Evolutionary conservation across 164 flowering plant genomes (phyloP).

Genomic region (Akebia trifoliata): DNA sequence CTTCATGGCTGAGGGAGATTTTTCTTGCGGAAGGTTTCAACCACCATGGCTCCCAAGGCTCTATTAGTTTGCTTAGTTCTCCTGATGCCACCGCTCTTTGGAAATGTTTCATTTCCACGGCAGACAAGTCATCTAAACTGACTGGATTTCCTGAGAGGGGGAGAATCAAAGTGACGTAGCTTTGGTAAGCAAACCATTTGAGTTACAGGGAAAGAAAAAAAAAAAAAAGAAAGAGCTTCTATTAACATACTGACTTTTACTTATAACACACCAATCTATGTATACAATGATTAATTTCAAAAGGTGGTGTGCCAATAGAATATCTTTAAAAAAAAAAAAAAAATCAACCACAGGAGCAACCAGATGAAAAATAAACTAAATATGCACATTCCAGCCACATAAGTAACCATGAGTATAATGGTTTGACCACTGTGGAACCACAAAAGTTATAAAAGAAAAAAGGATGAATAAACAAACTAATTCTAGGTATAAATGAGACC

Average conservation of each 20-base stretch:
- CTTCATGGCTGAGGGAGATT: slow-evolving; percentile 54
- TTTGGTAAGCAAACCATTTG: background rate
- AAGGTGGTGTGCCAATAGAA: no score
- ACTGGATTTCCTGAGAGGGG: slow-evolving; percentile 46
- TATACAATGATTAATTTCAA: no score
- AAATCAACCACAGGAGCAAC: background rate
- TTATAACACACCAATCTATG: no score
- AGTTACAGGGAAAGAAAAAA: background rate
- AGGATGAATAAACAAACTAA: background rate
- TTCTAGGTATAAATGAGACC: background rate
- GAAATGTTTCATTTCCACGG: slow-evolving; percentile 60
- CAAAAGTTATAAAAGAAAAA: background rate
- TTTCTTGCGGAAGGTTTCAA: slow-evolving; percentile 58
- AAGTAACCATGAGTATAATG: background rate
- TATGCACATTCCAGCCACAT: background rate
- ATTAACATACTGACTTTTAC: no score
- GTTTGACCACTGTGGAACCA: background rate
- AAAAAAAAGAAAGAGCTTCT: no score
- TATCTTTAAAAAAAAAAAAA: no score
- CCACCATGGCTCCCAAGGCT: slow-evolving; percentile 99
- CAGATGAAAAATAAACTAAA: background rate
- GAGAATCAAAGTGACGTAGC: slow-evolving; percentile 1
- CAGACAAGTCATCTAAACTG: slow-evolving; percentile 56
- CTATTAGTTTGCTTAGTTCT: slow-evolving; percentile 79
- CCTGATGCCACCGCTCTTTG: slow-evolving; percentile 85